Conservation (phyloP, 139 green algal genomes). For the Chlorella sp. region DNA sequence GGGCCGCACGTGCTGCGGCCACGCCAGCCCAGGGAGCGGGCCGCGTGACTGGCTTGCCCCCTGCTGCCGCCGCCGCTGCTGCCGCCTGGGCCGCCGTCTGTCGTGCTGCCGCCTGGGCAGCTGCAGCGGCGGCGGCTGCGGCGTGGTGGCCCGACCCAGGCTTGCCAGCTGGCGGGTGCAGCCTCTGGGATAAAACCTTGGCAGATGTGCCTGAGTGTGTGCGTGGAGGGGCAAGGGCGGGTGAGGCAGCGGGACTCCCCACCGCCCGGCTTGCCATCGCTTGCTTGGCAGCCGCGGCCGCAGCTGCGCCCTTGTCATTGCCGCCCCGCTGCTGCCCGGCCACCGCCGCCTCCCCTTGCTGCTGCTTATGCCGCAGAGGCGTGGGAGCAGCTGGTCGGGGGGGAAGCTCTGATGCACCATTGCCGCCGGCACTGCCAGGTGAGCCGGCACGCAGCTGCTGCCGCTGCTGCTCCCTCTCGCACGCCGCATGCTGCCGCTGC, state of each 20-base stretch:
- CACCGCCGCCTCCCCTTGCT: background rate
- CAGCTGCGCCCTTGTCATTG: background rate
- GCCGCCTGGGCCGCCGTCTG: background rate
- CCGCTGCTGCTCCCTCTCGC: background rate
- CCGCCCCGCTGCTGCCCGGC: background rate
- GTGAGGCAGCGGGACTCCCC: too few species aligned
- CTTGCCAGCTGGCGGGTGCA: background rate
- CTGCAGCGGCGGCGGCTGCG: background rate
- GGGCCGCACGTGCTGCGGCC: background rate
- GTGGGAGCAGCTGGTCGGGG: background rate
- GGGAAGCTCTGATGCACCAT: background rate
- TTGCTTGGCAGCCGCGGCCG: background rate
- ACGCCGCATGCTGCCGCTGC: background rate
- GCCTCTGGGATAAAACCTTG: conserved; percentile 20
- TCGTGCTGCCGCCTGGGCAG: background rate
- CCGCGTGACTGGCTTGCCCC: background rate
- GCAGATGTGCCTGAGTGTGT: background rate
- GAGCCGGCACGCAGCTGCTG: background rate
- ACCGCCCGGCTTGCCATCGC: background rate
- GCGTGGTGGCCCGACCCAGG: background rate
- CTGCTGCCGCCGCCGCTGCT: background rate
- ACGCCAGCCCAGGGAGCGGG: background rate
- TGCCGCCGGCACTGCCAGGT: background rate
- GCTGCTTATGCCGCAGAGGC: background rate
- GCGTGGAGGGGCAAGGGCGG: too few species aligned